Evolutionary conservation across 2,329 filamentous ascomycete genomes (phyloP).

Genomic region (Hortaea werneckii): DNA sequence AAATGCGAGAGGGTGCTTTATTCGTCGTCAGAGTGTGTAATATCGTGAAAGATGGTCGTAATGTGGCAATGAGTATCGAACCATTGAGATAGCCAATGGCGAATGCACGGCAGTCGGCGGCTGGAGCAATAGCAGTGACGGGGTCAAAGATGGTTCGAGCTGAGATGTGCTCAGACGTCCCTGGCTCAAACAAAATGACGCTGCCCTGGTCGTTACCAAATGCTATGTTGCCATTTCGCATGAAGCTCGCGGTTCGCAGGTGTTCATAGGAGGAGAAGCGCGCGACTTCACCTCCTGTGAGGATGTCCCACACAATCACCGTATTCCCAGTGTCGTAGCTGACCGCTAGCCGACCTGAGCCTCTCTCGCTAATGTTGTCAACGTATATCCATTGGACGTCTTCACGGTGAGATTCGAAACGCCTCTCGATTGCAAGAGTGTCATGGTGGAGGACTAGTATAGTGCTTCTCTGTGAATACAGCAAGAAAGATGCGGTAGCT

Average conservation of each 20-base stretch:
- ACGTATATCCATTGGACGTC: constrained; percentile 76
- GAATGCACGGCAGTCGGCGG: constrained; percentile 84
- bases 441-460: constrained; percentile 89
- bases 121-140: constrained; percentile 85
- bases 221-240: constrained; percentile 92
- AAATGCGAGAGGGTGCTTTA: constrained; percentile 73
- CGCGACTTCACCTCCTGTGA: constrained; percentile 81
- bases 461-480: constrained; percentile 73
- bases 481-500: constrained; percentile 79
- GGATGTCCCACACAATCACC: constrained; percentile 91
- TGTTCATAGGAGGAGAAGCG: constrained; percentile 89
- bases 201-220: constrained; percentile 92
- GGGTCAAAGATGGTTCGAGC: constrained; percentile 88
- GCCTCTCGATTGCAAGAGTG: constrained; percentile 75
- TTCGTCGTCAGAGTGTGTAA: constrained; percentile 83
- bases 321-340: constrained; percentile 89
- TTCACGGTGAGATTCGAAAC: constrained; percentile 74
- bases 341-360: constrained; percentile 74
- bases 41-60: constrained; percentile 89
- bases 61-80: constrained; percentile 76
- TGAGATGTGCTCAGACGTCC: constrained; percentile 85
- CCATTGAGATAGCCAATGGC: constrained; percentile 98
- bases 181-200: constrained; percentile 87
- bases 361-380: constrained; percentile 82
- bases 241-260: constrained; percentile 79